A percentile compares a stretch with the other conserved stretches of the same genome.
phyloP scores from a whole-genome alignment of 2,329 filamentous ascomycete species.

The Fusarium sp. region DNA sequence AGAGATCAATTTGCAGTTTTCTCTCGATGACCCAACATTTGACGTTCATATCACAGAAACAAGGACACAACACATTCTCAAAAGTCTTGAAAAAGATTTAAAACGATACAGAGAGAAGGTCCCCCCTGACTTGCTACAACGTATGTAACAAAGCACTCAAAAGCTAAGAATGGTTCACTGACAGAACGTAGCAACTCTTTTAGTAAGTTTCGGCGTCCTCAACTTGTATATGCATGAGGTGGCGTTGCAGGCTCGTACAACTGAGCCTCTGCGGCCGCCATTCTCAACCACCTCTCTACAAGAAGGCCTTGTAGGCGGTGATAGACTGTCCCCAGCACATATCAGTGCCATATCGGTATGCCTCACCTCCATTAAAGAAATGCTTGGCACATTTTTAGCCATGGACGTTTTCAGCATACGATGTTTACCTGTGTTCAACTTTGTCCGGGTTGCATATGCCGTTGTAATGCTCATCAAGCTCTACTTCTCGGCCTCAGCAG shows the following conservation, averaged over 20 bases:
- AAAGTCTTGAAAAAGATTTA: slow-evolving; percentile 73
- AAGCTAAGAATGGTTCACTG: slow-evolving; percentile 10
- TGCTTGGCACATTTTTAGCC: slow-evolving; percentile 73
- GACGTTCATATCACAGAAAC: slow-evolving; percentile 69
- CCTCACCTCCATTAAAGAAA: slow-evolving; percentile 73
- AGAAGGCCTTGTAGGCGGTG: slow-evolving; percentile 56
- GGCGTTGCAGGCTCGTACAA: slow-evolving; percentile 73
- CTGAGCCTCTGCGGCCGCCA: slow-evolving; percentile 66
- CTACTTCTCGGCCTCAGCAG: slow-evolving; percentile 74
- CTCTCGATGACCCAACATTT: slow-evolving; percentile 72
- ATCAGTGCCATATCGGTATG: slow-evolving; percentile 76
- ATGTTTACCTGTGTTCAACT: slow-evolving; percentile 76
- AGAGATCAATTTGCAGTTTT: slow-evolving; percentile 75
- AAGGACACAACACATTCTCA: slow-evolving; percentile 73
- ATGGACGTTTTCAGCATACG: slow-evolving; percentile 71
- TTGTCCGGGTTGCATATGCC: slow-evolving; percentile 78
- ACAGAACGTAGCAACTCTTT: slow-evolving; percentile 65
- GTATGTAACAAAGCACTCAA: slow-evolving; percentile 59
- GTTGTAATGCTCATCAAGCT: slow-evolving; percentile 80
- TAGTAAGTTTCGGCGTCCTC: slow-evolving; percentile 73
- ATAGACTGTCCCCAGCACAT: slow-evolving; percentile 63
- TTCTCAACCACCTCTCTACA: slow-evolving; percentile 61
- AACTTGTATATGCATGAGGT: slow-evolving; percentile 83
- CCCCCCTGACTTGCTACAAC: slow-evolving; percentile 63
- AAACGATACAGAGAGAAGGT: slow-evolving; percentile 70